Evolutionary conservation across 83 land plant species (phyloP).

Genomic region (Picea abies): DNA sequence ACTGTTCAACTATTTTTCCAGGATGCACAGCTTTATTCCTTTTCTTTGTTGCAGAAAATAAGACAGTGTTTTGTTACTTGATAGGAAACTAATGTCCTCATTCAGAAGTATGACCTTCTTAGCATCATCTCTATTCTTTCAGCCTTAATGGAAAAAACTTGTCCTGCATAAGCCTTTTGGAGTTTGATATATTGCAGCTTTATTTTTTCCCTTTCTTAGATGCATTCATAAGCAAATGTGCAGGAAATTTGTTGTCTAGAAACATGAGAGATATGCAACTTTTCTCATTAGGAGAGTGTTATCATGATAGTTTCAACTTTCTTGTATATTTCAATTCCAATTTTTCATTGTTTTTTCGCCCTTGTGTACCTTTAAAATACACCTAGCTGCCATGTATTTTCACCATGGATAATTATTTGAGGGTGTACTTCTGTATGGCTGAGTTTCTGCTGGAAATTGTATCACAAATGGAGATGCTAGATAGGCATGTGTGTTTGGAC

Average conservation of each 20-base stretch:
- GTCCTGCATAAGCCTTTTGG: neutral
- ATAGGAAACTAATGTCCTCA: neutral
- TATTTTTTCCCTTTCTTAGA: neutral
- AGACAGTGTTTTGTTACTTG: neutral
- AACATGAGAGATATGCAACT: neutral
- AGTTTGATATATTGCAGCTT: constrained; percentile 5
- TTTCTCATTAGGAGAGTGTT: neutral
- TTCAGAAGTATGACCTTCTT: neutral
- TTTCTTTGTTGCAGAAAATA: neutral
- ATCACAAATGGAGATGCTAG: neutral
- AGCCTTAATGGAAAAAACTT: neutral
- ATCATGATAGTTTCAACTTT: neutral
- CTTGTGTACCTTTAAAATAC: neutral
- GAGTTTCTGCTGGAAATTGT: neutral
- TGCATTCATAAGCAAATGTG: neutral
- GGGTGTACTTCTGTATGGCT: neutral
- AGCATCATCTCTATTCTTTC: neutral
- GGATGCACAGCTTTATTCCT: neutral
- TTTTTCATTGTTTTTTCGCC: neutral
- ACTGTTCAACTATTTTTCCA: neutral
- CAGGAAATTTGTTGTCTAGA: neutral
- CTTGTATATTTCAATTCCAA: neutral
- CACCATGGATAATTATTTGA: neutral
- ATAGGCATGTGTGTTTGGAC: neutral
- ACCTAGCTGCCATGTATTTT: neutral